Percentiles rank a stretch among this genome's conserved stretches.
Evolutionary conservation across 495 filamentous ascomycete genomes (phyloP).

Genomic region (Pseudomonodictys pantanalensis): DNA sequence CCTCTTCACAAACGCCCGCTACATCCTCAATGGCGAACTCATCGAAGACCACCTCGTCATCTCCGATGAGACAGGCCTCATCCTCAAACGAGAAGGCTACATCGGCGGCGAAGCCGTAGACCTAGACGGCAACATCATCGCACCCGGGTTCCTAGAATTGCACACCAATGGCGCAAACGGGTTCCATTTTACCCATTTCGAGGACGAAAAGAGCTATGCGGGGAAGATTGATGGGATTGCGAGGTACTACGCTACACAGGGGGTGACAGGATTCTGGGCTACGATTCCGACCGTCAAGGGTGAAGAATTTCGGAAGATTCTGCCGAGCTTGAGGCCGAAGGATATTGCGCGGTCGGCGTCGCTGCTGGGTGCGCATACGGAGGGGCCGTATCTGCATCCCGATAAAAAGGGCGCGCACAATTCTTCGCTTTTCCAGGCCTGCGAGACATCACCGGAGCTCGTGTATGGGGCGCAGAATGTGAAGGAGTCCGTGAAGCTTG

Average conservation of each 20-base stretch:
- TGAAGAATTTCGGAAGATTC: constrained; percentile 43
- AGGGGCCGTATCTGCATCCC: constrained; percentile 44
- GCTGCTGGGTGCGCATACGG: constrained; percentile 43
- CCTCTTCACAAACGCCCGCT: constrained; percentile 45
- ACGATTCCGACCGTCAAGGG: constrained; percentile 42
- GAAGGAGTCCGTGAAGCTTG: constrained; percentile 37
- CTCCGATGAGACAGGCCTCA: constrained; percentile 39
- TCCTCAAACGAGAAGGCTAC: constrained; percentile 43
- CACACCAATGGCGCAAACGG: constrained; percentile 45
- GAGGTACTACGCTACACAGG: constrained; percentile 41
- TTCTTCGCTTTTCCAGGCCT: constrained; percentile 38
- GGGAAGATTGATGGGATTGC: constrained; percentile 37
- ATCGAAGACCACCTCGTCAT: constrained; percentile 40
- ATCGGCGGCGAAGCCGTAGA: constrained; percentile 41
- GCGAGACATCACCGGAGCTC: constrained; percentile 23
- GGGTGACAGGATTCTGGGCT: constrained; percentile 44
- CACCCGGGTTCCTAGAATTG: constrained; percentile 44
- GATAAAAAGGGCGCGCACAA: constrained; percentile 45
- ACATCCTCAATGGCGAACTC: constrained; percentile 44
- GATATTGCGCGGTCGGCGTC: constrained; percentile 34
- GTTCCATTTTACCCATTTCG: constrained; percentile 46
- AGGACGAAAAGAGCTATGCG: constrained; percentile 37
- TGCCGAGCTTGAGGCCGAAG: constrained; percentile 39
- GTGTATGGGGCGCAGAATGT: constrained; percentile 38
- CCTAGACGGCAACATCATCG: constrained; percentile 45